Conservation (phyloP, 768 basidiomycete genomes). For the Naganishia antarctica region DNA sequence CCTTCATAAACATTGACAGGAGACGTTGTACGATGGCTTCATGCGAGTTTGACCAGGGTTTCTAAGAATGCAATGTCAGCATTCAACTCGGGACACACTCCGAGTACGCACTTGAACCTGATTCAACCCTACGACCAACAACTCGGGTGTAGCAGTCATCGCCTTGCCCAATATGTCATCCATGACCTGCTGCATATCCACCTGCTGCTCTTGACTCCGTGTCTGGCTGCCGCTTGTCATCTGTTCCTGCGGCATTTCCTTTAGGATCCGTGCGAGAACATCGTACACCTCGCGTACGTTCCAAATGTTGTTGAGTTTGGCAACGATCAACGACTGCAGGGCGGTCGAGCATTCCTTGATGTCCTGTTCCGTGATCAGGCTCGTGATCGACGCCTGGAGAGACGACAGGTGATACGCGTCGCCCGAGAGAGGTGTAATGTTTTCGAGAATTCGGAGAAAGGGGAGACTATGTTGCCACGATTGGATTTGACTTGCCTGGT, state of each 20-base stretch:
- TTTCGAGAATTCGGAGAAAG: conserved; percentile 80
- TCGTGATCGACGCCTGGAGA: conserved; percentile 61
- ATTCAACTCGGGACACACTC: conserved; percentile 25
- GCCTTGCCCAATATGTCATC: conserved; percentile 59
- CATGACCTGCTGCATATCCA: conserved; percentile 54
- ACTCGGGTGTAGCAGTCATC: conserved; percentile 84
- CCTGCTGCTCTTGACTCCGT: conserved; percentile 29
- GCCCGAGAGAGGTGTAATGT: conserved; percentile 76
- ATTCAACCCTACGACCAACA: conserved; percentile 86
- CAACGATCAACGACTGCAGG: conserved; percentile 84
- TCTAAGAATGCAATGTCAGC: conserved; percentile 47
- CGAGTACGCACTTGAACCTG: conserved; percentile 71
- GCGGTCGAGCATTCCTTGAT: conserved; percentile 77
- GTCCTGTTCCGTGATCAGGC: conserved; percentile 83
- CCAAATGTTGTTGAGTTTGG: conserved; percentile 89
- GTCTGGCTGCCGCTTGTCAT: background rate
- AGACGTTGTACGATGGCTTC: conserved; percentile 80
- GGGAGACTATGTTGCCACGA: conserved; percentile 76
- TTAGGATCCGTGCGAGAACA: conserved; percentile 65
- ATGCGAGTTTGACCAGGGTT: conserved; percentile 81
- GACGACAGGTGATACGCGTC: conserved; percentile 91
- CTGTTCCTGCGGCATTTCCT: conserved; percentile 19
- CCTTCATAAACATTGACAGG: conserved; percentile 80
- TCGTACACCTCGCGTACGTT: conserved; percentile 88
- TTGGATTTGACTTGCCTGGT: conserved; percentile 61